A percentile compares a stretch with the other conserved stretches of the same genome.
phyloP scores from a whole-genome alignment of 108 stramenopile genomes.

The Skeletonema costatum region DNA sequence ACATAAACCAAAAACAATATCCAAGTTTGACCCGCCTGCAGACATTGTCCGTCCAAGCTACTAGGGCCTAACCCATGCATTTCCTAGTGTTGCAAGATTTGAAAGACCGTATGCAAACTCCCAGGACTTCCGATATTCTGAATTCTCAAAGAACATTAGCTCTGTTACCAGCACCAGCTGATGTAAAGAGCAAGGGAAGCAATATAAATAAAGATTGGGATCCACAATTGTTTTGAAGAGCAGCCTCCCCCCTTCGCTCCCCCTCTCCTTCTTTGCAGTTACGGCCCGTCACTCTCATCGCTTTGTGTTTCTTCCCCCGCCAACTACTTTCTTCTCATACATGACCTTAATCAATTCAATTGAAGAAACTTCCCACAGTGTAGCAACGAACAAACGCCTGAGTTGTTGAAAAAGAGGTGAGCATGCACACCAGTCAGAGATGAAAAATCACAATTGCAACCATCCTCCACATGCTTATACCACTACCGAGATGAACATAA shows the following conservation, averaged over 20 bases:
- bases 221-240: conserved; percentile 21
- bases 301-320: neutral
- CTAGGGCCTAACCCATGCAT: conserved; percentile 37
- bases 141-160: conserved; percentile 36
- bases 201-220: conserved; percentile 10
- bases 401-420: neutral
- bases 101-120: conserved; percentile 34
- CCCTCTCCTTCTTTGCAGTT: neutral
- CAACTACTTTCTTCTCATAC: conserved; percentile 33
- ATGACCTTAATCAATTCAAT: conserved; percentile 48
- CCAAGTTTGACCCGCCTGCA: conserved; percentile 42
- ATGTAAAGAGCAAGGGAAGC: conserved; percentile 31
- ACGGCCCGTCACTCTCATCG: neutral
- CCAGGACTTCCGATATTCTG: conserved; percentile 23
- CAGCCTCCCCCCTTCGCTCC: neutral
- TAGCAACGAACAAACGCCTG: conserved; percentile 48
- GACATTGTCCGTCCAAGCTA: conserved; percentile 37
- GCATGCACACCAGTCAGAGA: neutral
- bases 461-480: neutral
- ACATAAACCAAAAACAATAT: conserved; percentile 38
- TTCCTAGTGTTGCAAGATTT: conserved; percentile 50
- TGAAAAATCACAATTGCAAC: neutral
- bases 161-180: conserved; percentile 34
- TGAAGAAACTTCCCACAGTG: conserved; percentile 56
- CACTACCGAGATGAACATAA: too few relatives aligned